Evolutionary conservation across 2,329 filamentous ascomycete species (phyloP).

Genomic region (Didymella keratinophila): DNA sequence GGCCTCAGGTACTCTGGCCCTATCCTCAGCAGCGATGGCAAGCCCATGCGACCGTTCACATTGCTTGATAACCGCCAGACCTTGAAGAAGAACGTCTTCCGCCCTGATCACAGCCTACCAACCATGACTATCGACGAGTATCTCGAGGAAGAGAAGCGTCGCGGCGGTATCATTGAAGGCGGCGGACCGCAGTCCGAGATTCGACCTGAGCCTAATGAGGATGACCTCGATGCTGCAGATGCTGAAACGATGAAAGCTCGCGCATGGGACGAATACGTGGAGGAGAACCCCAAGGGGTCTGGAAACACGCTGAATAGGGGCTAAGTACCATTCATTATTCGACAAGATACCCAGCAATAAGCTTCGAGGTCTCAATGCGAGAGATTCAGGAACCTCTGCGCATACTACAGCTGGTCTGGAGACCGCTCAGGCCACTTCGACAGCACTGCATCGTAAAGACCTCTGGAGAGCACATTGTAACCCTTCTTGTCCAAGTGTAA

Average conservation of each 20-base stretch:
- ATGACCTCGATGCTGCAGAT: conserved; percentile 87
- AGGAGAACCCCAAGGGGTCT: conserved; percentile 84
- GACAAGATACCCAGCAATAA: conserved; percentile 25
- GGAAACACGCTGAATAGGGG: conserved; percentile 87
- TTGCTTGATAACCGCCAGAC: conserved; percentile 79
- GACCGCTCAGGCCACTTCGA: conserved; percentile 45
- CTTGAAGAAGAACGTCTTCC: conserved; percentile 81
- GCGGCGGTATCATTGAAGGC: conserved; percentile 90
- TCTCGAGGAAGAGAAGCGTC: conserved; percentile 83
- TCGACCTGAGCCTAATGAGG: conserved; percentile 81
- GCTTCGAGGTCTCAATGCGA: not conserved
- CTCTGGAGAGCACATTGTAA: conserved; percentile 40
- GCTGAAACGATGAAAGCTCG: conserved; percentile 91
- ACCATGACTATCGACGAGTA: conserved; percentile 99
- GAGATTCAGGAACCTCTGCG: not conserved
- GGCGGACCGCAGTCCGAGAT: conserved; percentile 78
- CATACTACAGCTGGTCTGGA: conserved; percentile 28
- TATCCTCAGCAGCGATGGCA: conserved; percentile 78
- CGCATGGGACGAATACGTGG: conserved; percentile 93
- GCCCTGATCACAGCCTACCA: conserved; percentile 88
- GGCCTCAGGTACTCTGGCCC: conserved; percentile 67
- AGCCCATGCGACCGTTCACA: conserved; percentile 90
- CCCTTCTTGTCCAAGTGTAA: conserved; percentile 48
- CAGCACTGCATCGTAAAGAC: conserved; percentile 31
- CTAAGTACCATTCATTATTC: conserved; percentile 33